Evolutionary conservation across 257 asterid genomes (phyloP).

Genomic region (Fraxinus excelsior): DNA sequence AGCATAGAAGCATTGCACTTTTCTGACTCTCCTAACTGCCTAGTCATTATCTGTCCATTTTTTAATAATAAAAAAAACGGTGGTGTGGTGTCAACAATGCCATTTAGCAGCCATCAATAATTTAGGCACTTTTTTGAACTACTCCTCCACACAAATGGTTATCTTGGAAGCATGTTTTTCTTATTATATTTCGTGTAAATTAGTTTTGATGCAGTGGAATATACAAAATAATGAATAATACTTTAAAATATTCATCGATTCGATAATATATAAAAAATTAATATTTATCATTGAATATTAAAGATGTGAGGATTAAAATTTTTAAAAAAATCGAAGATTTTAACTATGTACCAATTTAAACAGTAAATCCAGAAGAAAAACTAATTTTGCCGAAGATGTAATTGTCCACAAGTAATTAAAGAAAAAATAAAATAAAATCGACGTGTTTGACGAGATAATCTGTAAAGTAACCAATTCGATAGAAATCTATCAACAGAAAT

Average conservation of each 20-base stretch:
- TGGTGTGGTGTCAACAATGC: background rate
- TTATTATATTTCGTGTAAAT: no score
- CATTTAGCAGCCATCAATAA: constrained; percentile 2
- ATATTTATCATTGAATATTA: no score
- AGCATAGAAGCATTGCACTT: background rate
- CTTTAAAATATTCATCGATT: no score
- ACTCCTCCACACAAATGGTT: background rate
- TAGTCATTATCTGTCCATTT: constrained; percentile 27
- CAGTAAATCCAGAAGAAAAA: background rate
- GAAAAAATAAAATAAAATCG: background rate
- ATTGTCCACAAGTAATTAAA: background rate
- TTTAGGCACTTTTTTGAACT: no score
- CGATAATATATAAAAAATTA: no score
- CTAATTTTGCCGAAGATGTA: background rate
- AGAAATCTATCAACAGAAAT: background rate
- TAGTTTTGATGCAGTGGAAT: no score
- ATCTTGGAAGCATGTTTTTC: background rate
- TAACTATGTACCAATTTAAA: background rate
- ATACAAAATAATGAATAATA: no score
- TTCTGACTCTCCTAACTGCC: constrained; percentile 31
- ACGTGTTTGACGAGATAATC: background rate
- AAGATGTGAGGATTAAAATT: no score
- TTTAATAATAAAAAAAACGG: background rate
- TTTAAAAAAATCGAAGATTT: no score
- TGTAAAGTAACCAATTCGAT: background rate